Percentiles rank a stretch among this genome's conserved stretches.
Conservation (phyloP, 1,284 basidiomycete genomes). For the Melanopsichium pennsylvanicum region DNA sequence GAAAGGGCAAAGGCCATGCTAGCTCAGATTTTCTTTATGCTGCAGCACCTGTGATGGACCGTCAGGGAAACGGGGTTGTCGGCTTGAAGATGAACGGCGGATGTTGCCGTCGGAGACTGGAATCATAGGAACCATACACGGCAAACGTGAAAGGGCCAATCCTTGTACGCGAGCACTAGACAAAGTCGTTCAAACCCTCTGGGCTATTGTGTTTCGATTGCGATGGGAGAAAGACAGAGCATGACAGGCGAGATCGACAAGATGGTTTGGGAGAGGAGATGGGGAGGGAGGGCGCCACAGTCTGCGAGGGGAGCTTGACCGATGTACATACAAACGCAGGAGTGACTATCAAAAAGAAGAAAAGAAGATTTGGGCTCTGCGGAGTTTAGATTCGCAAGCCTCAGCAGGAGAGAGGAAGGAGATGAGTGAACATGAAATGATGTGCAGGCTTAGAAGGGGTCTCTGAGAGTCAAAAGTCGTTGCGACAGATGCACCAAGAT, state of each 20-base stretch:
- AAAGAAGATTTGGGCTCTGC: not conserved
- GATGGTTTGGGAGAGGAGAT: not conserved
- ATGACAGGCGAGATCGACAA: not conserved
- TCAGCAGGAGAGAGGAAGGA: no score
- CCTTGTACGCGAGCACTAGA: no score
- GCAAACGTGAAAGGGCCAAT: not conserved
- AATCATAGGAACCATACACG: constrained; percentile 8
- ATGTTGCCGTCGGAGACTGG: not conserved
- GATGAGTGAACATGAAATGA: constrained; percentile 7
- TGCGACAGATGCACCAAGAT: not conserved
- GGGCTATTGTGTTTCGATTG: no score
- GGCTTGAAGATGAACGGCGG: not conserved
- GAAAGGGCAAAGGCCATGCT: not conserved
- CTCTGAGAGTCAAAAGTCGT: no score
- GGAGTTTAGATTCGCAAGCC: not conserved
- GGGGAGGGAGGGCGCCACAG: no score
- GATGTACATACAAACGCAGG: not conserved
- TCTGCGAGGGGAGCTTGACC: not conserved
- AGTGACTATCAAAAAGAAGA: not conserved
- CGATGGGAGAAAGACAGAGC: no score
- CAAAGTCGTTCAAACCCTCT: no score
- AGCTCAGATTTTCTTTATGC: not conserved
- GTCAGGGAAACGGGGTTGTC: no score
- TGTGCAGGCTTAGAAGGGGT: not conserved
- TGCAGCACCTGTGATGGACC: no score